A percentile compares a stretch with the other conserved stretches of the same genome.
Conservation (phyloP, 2,329 filamentous ascomycete genomes). For the Chaetomiaceae sp. region DNA sequence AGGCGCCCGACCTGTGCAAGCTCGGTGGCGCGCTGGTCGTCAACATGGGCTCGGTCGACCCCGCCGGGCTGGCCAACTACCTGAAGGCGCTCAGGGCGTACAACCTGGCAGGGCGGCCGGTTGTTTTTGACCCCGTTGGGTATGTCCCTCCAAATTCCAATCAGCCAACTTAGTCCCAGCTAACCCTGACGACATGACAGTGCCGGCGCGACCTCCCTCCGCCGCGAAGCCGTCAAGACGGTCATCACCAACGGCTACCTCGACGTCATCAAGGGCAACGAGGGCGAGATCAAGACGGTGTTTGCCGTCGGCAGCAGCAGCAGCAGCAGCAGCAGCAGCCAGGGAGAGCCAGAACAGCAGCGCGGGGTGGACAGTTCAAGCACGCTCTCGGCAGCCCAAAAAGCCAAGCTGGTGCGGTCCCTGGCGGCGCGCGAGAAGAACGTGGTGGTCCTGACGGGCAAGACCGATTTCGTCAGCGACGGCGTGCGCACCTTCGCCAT, state of each 20-base stretch:
- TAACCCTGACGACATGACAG: conserved; percentile 31
- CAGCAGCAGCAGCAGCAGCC: too few relatives aligned
- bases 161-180: neutral
- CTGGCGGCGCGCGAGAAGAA: conserved; percentile 65
- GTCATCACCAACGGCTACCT: conserved; percentile 73
- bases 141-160: conserved; percentile 37
- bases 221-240: conserved; percentile 64
- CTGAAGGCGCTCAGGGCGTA: conserved; percentile 72
- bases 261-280: conserved; percentile 90
- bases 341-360: conserved; percentile 61
- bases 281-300: conserved; percentile 76
- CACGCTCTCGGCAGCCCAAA: conserved; percentile 40
- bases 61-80: conserved; percentile 68
- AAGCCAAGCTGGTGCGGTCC: conserved; percentile 57
- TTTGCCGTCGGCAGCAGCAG: too few relatives aligned
- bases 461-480: conserved; percentile 72
- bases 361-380: conserved; percentile 78
- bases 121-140: conserved; percentile 88
- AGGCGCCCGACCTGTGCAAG: conserved; percentile 73
- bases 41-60: conserved; percentile 91
- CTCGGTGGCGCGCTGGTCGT: conserved; percentile 77
- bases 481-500: conserved; percentile 63
- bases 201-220: conserved; percentile 72
- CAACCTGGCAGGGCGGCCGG: conserved; percentile 68
- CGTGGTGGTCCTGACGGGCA: conserved; percentile 78